Evolutionary conservation across 2,329 filamentous ascomycete genomes (phyloP).

Genomic region (Fusarium sororula): DNA sequence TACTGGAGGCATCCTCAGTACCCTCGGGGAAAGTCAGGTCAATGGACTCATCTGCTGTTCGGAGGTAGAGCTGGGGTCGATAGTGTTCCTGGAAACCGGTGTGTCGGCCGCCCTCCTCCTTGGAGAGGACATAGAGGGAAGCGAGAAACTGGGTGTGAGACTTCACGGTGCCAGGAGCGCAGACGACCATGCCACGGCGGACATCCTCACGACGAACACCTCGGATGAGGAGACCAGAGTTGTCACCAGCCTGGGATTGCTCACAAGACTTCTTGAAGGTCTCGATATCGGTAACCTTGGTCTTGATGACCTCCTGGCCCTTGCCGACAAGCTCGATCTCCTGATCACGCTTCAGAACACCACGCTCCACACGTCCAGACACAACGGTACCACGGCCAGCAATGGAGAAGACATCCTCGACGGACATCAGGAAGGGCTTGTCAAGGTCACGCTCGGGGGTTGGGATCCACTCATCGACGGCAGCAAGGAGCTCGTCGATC

Average conservation of each 20-base stretch:
- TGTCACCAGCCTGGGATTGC: slow-evolving; percentile 94
- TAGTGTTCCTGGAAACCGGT: slow-evolving; percentile 97
- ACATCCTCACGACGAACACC: slow-evolving; percentile 97
- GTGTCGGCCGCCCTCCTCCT: slow-evolving; percentile 98
- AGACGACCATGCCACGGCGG: slow-evolving; percentile 92
- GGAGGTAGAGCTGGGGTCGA: slow-evolving; percentile 94
- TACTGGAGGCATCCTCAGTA: slow-evolving; percentile 73
- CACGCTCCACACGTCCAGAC: slow-evolving; percentile 97
- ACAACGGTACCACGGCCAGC: slow-evolving; percentile 95
- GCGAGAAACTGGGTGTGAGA: slow-evolving; percentile 91
- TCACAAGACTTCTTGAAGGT: slow-evolving; percentile 99
- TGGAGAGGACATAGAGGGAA: slow-evolving; percentile 96
- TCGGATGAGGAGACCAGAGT: slow-evolving; percentile 95
- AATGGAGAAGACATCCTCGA: slow-evolving; percentile 93
- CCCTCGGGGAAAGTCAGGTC: slow-evolving; percentile 88
- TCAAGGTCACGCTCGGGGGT: slow-evolving; percentile 93
- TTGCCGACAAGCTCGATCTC: slow-evolving; percentile 97
- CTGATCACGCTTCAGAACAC: slow-evolving; percentile 89
- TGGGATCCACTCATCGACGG: slow-evolving; percentile 96
- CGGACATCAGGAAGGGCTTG: slow-evolving; percentile 99
- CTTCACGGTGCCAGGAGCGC: slow-evolving; percentile 83
- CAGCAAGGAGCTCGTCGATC: slow-evolving; percentile 90
- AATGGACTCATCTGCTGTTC: slow-evolving; percentile 85
- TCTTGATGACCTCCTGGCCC: slow-evolving; percentile 84
- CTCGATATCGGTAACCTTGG: slow-evolving; percentile 99